Evolutionary conservation across 306 rosid species (phyloP).

Genomic region (Calophaca sinica): DNA sequence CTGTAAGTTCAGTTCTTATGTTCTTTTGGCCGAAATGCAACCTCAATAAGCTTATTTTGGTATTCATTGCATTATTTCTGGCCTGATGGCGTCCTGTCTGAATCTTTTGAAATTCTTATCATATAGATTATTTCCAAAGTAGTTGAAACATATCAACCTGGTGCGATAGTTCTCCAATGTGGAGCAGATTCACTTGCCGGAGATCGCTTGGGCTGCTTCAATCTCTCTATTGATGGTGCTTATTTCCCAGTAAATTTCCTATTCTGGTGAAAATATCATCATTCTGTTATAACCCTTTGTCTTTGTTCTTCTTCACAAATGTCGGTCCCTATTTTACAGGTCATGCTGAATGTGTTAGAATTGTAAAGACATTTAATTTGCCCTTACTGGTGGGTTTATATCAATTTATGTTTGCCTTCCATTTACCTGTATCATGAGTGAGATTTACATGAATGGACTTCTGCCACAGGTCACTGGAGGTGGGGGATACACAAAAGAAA

Average conservation of each 20-base stretch:
- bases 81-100: constrained; percentile 34
- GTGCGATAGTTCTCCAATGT: constrained; percentile 96
- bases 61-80: constrained; percentile 35
- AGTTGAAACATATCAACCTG: constrained; percentile 93
- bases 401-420: constrained; percentile 39
- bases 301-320: constrained; percentile 21
- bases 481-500: constrained; percentile 98
- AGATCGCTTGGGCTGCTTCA: constrained; percentile 99
- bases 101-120: constrained; percentile 40
- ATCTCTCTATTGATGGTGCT: constrained; percentile 99
- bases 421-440: constrained; percentile 30
- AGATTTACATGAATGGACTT: constrained; percentile 38
- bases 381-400: constrained; percentile 82
- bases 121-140: constrained; percentile 94
- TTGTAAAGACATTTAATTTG: constrained; percentile 91
- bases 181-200: constrained; percentile 99
- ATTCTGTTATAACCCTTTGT: constrained; percentile 22
- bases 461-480: constrained; percentile 92
- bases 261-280: constrained; percentile 32
- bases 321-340: constrained; percentile 57
- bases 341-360: constrained; percentile 94
- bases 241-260: constrained; percentile 62
- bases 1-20: constrained; percentile 62
- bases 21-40: constrained; percentile 46
- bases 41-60: constrained; percentile 45